These are phyloP conservation scores for Hypoxylon sp. DNA, from an alignment of 2,329 filamentous ascomycete species.

Conservation along the genomic window DNA sequence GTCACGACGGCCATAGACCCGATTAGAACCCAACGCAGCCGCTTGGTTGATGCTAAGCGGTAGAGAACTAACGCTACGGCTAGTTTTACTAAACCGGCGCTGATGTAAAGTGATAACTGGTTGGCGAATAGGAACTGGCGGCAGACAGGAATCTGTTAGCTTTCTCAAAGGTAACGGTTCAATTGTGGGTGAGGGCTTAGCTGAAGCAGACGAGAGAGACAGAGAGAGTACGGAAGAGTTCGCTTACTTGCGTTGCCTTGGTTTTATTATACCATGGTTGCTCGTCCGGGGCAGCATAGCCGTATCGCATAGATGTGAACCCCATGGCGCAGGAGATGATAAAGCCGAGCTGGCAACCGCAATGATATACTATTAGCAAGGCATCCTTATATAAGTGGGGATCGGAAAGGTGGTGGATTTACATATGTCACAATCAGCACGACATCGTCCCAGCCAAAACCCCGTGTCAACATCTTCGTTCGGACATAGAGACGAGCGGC, in stretches of 20 bases:
- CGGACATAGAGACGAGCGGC: constrained; percentile 52
- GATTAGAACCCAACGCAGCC: constrained; percentile 47
- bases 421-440: constrained; percentile 52
- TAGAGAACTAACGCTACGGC: constrained; percentile 55
- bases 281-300: constrained; percentile 50
- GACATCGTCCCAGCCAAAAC: constrained; percentile 54
- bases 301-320: constrained; percentile 52
- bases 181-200: not conserved
- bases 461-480: constrained; percentile 47
- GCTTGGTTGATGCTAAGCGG: constrained; percentile 49
- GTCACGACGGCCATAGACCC: constrained; percentile 50
- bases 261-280: constrained; percentile 48
- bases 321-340: constrained; percentile 50
- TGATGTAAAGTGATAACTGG: constrained; percentile 53
- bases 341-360: constrained; percentile 46
- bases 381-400: not conserved
- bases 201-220: not conserved
- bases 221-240: not conserved
- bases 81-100: constrained; percentile 54
- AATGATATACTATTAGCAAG: constrained; percentile 40
- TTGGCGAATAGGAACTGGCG: constrained; percentile 53
- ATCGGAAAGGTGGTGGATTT: constrained; percentile 14
- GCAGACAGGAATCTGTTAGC: constrained; percentile 23
- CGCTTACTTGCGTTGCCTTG: constrained; percentile 42
- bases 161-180: not conserved